Percentiles rank a stretch among this genome's conserved stretches.
Conservation (phyloP, 371 early-diverging fungal species). For the Mortierella sp. region DNA sequence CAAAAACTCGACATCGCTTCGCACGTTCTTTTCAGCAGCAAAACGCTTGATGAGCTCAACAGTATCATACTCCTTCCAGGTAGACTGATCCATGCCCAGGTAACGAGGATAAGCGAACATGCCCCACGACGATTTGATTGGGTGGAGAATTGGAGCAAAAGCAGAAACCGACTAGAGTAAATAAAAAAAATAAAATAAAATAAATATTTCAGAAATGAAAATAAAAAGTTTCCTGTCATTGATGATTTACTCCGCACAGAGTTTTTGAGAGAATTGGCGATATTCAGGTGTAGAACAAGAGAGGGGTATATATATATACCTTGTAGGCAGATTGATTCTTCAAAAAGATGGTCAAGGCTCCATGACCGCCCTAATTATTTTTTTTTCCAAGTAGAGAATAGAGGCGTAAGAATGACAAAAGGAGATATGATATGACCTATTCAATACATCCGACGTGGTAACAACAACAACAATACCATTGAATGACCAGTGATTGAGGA, state of each 20-base stretch:
- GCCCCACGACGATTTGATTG: conserved; percentile 82
- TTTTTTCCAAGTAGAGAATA: neutral
- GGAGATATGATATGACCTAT: neutral
- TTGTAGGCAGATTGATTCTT: conserved; percentile 78
- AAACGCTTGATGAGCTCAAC: conserved; percentile 70
- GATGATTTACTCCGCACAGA: neutral
- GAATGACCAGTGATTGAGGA: conserved; percentile 86
- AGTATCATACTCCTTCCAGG: conserved; percentile 84
- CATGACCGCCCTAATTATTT: conserved; percentile 85
- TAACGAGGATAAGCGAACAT: conserved; percentile 83
- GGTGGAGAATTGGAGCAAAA: conserved; percentile 87
- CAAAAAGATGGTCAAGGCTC: conserved; percentile 82
- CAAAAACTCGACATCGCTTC: conserved; percentile 53
- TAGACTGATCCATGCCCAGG: conserved; percentile 70
- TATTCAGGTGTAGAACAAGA: neutral
- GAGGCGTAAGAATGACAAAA: neutral
- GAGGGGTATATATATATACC: conserved; percentile 24
- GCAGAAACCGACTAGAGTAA: conserved; percentile 76
- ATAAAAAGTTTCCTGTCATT: no score
- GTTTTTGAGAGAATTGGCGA: neutral
- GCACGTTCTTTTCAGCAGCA: conserved; percentile 28
- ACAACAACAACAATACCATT: conserved; percentile 62
- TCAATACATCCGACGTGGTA: no score
- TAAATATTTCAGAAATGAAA: neutral
- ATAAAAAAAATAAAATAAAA: neutral